Base-by-base conservation (phyloP, 495 filamentous ascomycete genomes). In the Thermothielavioides terrestris region DNA sequence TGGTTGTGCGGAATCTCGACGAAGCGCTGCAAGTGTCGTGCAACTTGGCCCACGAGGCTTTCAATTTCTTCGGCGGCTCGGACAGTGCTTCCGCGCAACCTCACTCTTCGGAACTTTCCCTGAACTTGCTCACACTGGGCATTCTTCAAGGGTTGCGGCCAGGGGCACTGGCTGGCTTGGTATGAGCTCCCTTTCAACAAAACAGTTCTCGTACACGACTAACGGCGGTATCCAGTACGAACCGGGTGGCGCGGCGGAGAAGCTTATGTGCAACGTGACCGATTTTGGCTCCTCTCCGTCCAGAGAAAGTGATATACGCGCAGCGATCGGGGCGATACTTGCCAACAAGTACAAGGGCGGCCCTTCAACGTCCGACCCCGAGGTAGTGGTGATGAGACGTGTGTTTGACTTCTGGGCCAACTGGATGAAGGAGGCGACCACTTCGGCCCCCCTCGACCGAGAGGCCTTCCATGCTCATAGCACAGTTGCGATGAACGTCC, bases 111-210 rank as follows among this genome's bases (percentile, higher is more conserved):
- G 35, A 25, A 2, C 42, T 42, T 1, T 31, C 34, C n/a, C 25
- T 26, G 4, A 55, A 57, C 12, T 35, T 62, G 6, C 49, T 76
- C 25, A 63, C 67, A 11, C 57, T 73, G 36, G 71, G 73, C 9
- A 63, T 76, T 2, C 48, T 76, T 8, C 61, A 72, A 44, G 73
- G 70, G 11, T 54, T 76, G 25, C 57, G 67, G 54, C 70, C 73
- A 6, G 55, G 49, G 3, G 65, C 64, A 17, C 53, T 76, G 54
- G 45, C 37, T 11, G 39, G 54, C 28, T 38, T 66, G 45, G 72
- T 76, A 56, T 52, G 70, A n/a, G n/a, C n/a, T 58, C 6, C 25
- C 11, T 1, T 15, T 12, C 18, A 3, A 25, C 7, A 9, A n/a
- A n/a, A 22, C 20, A 20, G 1, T 21, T 40, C 6, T 14, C 0